phyloP scores from a whole-genome alignment of 495 filamentous ascomycete genomes.

The Cladorrhinum samala region DNA sequence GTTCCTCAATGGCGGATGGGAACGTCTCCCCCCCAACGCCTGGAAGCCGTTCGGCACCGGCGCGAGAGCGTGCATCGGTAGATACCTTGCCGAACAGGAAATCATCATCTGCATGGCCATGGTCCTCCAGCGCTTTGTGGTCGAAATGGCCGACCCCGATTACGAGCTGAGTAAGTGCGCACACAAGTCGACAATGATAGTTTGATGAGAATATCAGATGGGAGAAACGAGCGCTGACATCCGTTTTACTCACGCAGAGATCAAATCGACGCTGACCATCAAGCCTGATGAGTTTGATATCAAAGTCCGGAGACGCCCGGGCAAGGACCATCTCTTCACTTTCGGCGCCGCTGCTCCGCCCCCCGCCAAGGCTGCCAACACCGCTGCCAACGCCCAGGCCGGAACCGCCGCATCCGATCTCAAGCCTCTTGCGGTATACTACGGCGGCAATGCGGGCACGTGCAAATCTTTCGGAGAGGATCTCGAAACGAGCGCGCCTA shows the following conservation, averaged over 20 bases:
- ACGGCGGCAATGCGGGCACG: slow-evolving; percentile 62
- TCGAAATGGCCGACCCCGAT: slow-evolving; percentile 42
- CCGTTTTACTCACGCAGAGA: slow-evolving; percentile 19
- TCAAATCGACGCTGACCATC: slow-evolving; percentile 57
- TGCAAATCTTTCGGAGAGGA: slow-evolving; percentile 58
- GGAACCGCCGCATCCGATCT: background rate
- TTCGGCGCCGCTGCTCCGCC: slow-evolving; percentile 7
- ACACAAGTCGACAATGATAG: too few species aligned
- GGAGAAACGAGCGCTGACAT: background rate
- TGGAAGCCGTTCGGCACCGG: slow-evolving; percentile 55
- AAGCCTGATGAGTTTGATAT: slow-evolving; percentile 62
- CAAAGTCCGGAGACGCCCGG: slow-evolving; percentile 44
- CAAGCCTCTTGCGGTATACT: slow-evolving; percentile 50
- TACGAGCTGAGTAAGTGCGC: slow-evolving; percentile 49
- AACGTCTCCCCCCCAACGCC: slow-evolving; percentile 36
- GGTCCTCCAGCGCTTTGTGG: slow-evolving; percentile 47
- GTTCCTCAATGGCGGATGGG: slow-evolving; percentile 48
- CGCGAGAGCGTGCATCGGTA: slow-evolving; percentile 27
- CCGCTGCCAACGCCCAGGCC: background rate
- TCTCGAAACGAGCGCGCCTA: slow-evolving; percentile 47
- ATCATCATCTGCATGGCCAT: slow-evolving; percentile 39
- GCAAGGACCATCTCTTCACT: slow-evolving; percentile 33
- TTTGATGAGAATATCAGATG: background rate
- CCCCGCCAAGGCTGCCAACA: background rate
- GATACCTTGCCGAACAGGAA: slow-evolving; percentile 51